Base-by-base conservation (phyloP, 345 rosid species). In the Eucalyptus curtisii region DNA sequence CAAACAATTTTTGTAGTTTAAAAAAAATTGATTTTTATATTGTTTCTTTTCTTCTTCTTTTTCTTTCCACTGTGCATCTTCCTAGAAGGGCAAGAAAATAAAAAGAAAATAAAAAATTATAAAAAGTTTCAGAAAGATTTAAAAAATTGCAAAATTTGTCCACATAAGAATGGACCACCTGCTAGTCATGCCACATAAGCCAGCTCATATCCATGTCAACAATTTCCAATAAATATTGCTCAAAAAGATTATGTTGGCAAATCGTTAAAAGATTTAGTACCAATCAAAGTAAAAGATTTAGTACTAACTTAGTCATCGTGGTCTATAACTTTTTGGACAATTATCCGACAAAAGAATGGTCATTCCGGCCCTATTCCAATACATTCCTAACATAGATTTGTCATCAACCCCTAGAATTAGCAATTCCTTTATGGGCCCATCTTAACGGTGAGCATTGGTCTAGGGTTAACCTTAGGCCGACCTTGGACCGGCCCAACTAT, bases 351-450 rank as follows among this genome's bases (percentile, higher is more conserved):
- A 24, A 55, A 5, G 13, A 55, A 1, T 68, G 80, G 42, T 6
- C 42, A 68, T 8, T 31, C 80, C 5, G 1, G 7, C 13, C 82
- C 14, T 71, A 19, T 71, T 22, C 82, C 2, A 19, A 44, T 93
- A 92, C 85, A 50, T 93, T 31, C 94, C 95, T 2, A 95, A 95
- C 84, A 91, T 95, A 68, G 86, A 88, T 90, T 91, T 93, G 2
- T 94, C 96, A 13, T 92, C 84, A 20, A 20, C 42, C 7, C 14
- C 9, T 76, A 40, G 30, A 10, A 20, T 76, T 76, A 40, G 84
- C 30, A 40, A 76, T 20, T 76, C 47, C 84, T 76, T 2, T 11
- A 5, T 76, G 84, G 84, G 42, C 84, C 82, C 4, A 76, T 52
- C 57, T 52, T 52, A 52, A 10, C 1, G 25, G 25, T 52, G 0